Evolutionary conservation across 164 flowering plant genomes (phyloP).

Genomic region (Paratinospora sagittata): DNA sequence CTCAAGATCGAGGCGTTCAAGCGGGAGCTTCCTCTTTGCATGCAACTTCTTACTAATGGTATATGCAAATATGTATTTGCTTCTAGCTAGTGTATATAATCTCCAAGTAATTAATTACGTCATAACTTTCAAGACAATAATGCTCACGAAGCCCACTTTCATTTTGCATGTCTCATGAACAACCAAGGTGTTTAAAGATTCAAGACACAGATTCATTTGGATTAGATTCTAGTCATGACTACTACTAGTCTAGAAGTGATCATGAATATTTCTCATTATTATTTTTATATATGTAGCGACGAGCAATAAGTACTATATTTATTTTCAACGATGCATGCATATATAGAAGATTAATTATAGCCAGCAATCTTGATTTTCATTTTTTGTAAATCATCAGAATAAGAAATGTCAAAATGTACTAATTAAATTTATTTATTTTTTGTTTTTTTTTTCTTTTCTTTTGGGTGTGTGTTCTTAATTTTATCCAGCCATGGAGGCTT

Average conservation of each 20-base stretch:
- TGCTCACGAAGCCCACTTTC: background rate
- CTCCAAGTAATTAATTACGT: background rate
- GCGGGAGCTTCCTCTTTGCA: slow-evolving; percentile 89
- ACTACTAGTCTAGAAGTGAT: background rate
- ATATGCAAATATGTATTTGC: slow-evolving; percentile 4
- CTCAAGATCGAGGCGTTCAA: slow-evolving; percentile 85
- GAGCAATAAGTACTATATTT: no score
- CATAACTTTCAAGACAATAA: background rate
- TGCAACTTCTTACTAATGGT: slow-evolving; percentile 84
- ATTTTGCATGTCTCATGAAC: background rate
- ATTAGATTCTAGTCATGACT: slow-evolving; percentile 4
- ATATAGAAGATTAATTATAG: no score
- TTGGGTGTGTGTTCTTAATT: background rate
- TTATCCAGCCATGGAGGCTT: slow-evolving; percentile 80
- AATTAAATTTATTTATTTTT: no score
- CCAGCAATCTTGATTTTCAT: background rate
- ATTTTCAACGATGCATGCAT: background rate
- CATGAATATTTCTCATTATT: background rate
- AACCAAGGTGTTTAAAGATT: slow-evolving; percentile 6
- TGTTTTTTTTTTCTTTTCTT: background rate
- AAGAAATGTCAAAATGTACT: no score
- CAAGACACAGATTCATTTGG: background rate
- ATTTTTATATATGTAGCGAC: background rate
- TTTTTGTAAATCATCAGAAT: background rate
- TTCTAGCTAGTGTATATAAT: background rate